Conservation (phyloP, 108 stramenopile genomes). For the Aurantiochytrium sp. region DNA sequence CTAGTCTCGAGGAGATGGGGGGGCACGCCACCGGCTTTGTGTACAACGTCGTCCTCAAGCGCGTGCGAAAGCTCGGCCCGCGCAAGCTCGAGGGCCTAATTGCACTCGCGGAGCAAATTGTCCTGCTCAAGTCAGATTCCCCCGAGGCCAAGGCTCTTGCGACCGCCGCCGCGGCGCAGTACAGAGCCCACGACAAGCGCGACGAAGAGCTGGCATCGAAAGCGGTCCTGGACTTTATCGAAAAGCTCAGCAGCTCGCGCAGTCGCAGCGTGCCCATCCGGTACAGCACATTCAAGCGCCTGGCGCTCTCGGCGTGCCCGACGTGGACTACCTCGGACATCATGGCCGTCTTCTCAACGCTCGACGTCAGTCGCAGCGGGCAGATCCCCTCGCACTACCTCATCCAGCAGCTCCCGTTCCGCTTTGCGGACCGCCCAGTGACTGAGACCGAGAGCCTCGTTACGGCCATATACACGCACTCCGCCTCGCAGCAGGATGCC, state of each 20-base stretch:
- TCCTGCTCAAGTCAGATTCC: background rate
- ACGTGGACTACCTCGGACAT: background rate
- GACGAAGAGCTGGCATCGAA: background rate
- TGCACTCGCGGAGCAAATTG: background rate
- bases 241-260: background rate
- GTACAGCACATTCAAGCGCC: background rate
- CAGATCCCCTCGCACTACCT: background rate
- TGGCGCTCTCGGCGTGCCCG: background rate
- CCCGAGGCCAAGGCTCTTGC: background rate
- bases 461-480: conserved; percentile 2
- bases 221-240: background rate
- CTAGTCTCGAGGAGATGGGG: conserved; percentile 6
- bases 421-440: background rate
- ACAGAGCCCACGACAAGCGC: background rate
- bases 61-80: background rate
- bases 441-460: background rate
- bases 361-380: background rate
- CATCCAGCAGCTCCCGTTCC: background rate
- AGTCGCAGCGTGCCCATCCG: background rate
- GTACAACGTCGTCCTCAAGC: background rate
- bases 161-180: background rate
- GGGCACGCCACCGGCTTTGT: background rate
- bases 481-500: background rate
- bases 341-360: conserved; percentile 18
- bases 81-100: conserved; percentile 19